Base-by-base conservation (phyloP, 306 rosid genomes). In the Cucurbita maxima region DNA sequence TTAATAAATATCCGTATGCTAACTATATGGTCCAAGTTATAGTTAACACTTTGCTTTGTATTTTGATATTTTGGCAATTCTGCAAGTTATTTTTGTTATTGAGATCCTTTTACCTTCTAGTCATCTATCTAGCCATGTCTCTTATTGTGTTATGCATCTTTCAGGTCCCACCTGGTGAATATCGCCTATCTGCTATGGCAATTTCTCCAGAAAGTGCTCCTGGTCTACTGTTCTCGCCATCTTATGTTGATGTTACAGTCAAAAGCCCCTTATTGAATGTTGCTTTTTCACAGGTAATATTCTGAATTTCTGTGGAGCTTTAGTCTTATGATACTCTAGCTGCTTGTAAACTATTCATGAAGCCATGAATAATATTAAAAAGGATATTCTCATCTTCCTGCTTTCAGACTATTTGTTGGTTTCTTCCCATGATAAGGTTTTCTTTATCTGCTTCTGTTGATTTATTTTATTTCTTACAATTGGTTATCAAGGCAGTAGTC, bases 161-260 rank as follows among this genome's bases (percentile, higher is more conserved):
- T 74, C 84, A 95, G 99, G 96, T 95, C 82, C 84, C 85, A 76
- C 81, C 92, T 9, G 97, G 97, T 75, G 99, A 91, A 78, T 95
- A 95, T 82, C 97, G 96, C 79, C 78, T 95, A 72, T 91, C 99
- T 73, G 96, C 96, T 72, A 78, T 95, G 84, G 89, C 95, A 76
- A 81, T 92, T 72, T 38, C 83, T 66, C 85, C 89, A 10, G 99
- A 88, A 75, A 87, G 86, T 82, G 85, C 85, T 81, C 88, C 96
- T 76, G 96, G 97, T 57, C 86, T 95, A 81, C 78, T 89, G 81
- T 91, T 95, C 85, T 78, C 87, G 81, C 99, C 97, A 61, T 79
- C 96, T 58, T 63, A 88, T 86, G 82, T 85, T 3, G 96, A 95
- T 79, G 91, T 91, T 76, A 82, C 78, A 40, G 89, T 91, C 70